Base-by-base conservation (phyloP, 495 filamentous ascomycete genomes). In the Penicillium steckii region DNA sequence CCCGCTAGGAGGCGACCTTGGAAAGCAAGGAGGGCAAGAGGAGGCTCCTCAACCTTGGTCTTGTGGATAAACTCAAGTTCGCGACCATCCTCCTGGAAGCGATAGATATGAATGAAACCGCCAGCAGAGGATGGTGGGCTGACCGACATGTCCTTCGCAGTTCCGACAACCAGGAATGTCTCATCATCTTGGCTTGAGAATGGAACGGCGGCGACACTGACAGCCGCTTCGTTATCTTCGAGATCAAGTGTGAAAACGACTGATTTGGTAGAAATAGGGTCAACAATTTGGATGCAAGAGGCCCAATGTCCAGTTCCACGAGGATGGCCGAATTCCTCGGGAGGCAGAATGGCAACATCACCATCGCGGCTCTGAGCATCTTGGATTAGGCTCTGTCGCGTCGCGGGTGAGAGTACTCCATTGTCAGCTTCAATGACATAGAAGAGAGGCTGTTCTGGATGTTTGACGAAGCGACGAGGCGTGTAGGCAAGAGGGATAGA, bases 11-110 rank as follows among this genome's bases (percentile, higher is more conserved):
- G 78, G 45, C 89, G 85, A 9, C 95, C 95, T 70, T 99, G 93
- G 76, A 97, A 99, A 15, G 83, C 82, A 23, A 93, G 81, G 4
- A 99, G 78, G 17, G 95, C 95, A 55, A 91, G 84, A 1, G 95
- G 91, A 1, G 92, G 91, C 46, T 90, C 83, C 50, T 95, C 89
- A 12, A 95, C 79, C 59, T 87, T 88, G 6, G 95, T 97, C 69
- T 97, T 97, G 72, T 97, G 95, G 52, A 95, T 92, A 53, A 97
- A 93, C 60, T 96, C 91, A 21, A 99, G 79, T 48, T 87, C 83
- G 53, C 81, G 83, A 40, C 95, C 95, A 56, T 92, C 84, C 25
- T 92, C 86, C 22, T 88, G 81, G 75, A 97, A 92, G 29, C 91
- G 85, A 70, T 96, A 99, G 42, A 97, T 87, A 58, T 96, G 90